Conservation (phyloP, 2,329 filamentous ascomycete species). For the Curvularia hawaiiensis region DNA sequence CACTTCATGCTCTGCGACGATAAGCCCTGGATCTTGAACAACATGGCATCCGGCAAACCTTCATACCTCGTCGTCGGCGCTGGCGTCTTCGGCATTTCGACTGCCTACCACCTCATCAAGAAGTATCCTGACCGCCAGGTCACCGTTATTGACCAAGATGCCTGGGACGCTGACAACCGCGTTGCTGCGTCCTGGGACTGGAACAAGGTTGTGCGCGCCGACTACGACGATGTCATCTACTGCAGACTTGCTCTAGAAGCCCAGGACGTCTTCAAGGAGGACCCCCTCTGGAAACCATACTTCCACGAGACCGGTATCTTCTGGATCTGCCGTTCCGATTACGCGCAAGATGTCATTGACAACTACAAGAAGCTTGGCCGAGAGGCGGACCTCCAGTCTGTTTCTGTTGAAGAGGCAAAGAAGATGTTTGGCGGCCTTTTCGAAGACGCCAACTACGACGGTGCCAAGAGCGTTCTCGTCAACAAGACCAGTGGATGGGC, state of each 20-base stretch:
- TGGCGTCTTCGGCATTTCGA: conserved; percentile 47
- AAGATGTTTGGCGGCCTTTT: conserved; percentile 65
- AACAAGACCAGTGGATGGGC: conserved; percentile 68
- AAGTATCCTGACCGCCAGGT: conserved; percentile 49
- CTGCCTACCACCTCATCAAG: conserved; percentile 48
- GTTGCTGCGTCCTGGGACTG: conserved; percentile 72
- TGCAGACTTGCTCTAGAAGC: conserved; percentile 69
- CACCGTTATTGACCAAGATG: conserved; percentile 49
- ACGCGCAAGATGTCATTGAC: conserved; percentile 55
- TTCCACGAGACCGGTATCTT: conserved; percentile 60
- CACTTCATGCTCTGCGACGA: conserved; percentile 21
- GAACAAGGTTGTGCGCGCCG: conserved; percentile 74
- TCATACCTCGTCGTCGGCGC: conserved; percentile 46
- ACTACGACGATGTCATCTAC: conserved; percentile 70
- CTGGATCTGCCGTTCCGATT: conserved; percentile 49
- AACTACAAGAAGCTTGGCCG: conserved; percentile 58
- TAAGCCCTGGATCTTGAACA: conserved; percentile 22
- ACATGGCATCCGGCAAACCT: conserved; percentile 37
- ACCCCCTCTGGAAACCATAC: conserved; percentile 61
- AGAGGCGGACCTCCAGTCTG: conserved; percentile 52
- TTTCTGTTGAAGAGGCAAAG: conserved; percentile 58
- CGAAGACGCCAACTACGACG: conserved; percentile 63
- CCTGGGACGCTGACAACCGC: conserved; percentile 39
- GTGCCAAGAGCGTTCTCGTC: conserved; percentile 63
- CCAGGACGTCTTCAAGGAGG: conserved; percentile 63